Percentiles rank a stretch among this genome's conserved stretches.
These are phyloP conservation scores for Spizellomyces sp. DNA, from an alignment of 192 early-diverging fungal genomes.

Conservation along the genomic window DNA sequence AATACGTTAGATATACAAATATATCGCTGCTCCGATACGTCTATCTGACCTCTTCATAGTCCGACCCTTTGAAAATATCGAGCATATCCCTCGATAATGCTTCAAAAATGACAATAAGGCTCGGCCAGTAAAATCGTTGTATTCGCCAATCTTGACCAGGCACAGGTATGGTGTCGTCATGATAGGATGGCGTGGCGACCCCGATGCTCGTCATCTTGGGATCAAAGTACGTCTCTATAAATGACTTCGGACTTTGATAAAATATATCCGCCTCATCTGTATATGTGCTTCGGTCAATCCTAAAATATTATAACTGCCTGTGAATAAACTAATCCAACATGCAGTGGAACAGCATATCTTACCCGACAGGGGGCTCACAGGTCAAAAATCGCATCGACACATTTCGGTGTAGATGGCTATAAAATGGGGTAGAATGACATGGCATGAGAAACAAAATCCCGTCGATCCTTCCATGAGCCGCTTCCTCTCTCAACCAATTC, in stretches of 20 bases:
- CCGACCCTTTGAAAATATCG: constrained; percentile 35
- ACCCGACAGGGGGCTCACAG: constrained; percentile 87
- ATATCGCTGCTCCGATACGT: not conserved
- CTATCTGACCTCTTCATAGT: constrained; percentile 60
- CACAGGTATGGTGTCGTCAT: not conserved
- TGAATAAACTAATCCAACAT: not conserved
- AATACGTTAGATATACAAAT: not conserved
- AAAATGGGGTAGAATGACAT: constrained; percentile 96
- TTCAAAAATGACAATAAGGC: constrained; percentile 82
- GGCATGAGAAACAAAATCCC: constrained; percentile 87
- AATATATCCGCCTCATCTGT: constrained; percentile 81
- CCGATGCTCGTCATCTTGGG: not conserved
- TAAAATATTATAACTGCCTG: constrained; percentile 5
- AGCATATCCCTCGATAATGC: constrained; percentile 42
- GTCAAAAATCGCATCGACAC: constrained; percentile 82
- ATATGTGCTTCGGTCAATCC: constrained; percentile 30
- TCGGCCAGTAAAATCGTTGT: constrained; percentile 56
- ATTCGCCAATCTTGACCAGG: constrained; percentile 38
- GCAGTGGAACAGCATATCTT: constrained; percentile 4
- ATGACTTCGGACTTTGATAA: constrained; percentile 68
- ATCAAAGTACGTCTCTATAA: constrained; percentile 49
- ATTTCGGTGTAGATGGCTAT: constrained; percentile 74
- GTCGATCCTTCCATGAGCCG: constrained; percentile 10
- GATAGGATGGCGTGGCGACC: not conserved
- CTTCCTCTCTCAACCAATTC: constrained; percentile 63